phyloP scores from a whole-genome alignment of 768 basidiomycete species.

The Lactarius pseudohatsudake region DNA sequence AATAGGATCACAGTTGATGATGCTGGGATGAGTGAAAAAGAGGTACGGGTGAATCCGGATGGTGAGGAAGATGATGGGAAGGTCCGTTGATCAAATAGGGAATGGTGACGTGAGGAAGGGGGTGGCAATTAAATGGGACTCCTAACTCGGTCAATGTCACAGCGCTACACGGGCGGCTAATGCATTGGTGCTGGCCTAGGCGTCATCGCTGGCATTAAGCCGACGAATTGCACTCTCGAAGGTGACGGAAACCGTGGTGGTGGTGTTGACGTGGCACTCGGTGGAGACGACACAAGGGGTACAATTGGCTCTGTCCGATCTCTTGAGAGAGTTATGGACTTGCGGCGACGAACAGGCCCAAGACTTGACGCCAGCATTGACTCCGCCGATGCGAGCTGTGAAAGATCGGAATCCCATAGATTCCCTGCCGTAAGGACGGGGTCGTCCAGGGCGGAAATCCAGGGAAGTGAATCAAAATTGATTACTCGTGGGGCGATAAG shows the following conservation, averaged over 20 bases:
- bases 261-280: slow-evolving; percentile 23
- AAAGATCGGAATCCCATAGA: slow-evolving; percentile 29
- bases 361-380: slow-evolving; percentile 16
- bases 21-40: slow-evolving; percentile 21
- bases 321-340: slow-evolving; percentile 22
- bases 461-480: slow-evolving; percentile 30
- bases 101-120: slow-evolving; percentile 25
- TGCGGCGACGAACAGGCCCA: slow-evolving; percentile 30
- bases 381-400: slow-evolving; percentile 24
- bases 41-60: slow-evolving; percentile 27
- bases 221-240: slow-evolving; percentile 26
- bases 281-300: slow-evolving; percentile 8
- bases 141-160: slow-evolving; percentile 17
- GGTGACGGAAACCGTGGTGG: slow-evolving; percentile 29
- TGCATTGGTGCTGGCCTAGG: slow-evolving; percentile 16
- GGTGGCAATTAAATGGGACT: slow-evolving; percentile 21
- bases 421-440: slow-evolving; percentile 23
- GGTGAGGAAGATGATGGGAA: slow-evolving; percentile 24
- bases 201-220: slow-evolving; percentile 30
- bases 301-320: slow-evolving; percentile 18
- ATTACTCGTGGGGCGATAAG: slow-evolving; percentile 19
- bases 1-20: slow-evolving; percentile 26
- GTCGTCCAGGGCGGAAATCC: slow-evolving; percentile 28
- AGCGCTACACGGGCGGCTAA: slow-evolving; percentile 6
- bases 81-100: slow-evolving; percentile 25